Conservation (phyloP, 1,284 basidiomycete genomes). For the Marasmius tenuissimus region DNA sequence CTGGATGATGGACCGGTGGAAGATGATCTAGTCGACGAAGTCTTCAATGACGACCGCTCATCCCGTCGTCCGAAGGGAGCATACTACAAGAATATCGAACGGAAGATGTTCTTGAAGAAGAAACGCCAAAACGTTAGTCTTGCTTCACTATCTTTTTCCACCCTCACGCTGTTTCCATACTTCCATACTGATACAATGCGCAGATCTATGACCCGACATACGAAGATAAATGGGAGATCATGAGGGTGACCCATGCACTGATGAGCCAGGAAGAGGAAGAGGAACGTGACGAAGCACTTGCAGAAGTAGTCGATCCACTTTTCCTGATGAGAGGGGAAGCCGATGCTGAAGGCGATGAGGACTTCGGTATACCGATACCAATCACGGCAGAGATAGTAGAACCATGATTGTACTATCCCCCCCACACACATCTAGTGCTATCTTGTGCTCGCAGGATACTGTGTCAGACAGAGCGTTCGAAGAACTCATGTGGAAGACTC, state of each 20-base stretch:
- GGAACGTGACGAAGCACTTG: conserved; percentile 51
- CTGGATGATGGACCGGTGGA: conserved; percentile 60
- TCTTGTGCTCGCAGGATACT: too few species aligned
- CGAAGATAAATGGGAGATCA: conserved; percentile 77
- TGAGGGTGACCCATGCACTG: conserved; percentile 59
- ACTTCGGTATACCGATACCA: background rate
- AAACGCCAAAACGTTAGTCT: conserved; percentile 68
- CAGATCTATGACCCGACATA: conserved; percentile 61
- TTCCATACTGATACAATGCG: background rate
- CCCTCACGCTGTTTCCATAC: conserved; percentile 3
- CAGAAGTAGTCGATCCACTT: conserved; percentile 55
- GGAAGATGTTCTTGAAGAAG: conserved; percentile 85
- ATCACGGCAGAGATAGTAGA: background rate
- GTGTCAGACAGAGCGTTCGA: background rate
- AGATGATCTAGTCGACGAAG: conserved; percentile 31
- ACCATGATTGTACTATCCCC: background rate
- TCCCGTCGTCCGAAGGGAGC: conserved; percentile 56
- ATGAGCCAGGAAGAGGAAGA: conserved; percentile 44
- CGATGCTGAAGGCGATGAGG: conserved; percentile 42
- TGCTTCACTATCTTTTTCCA: background rate
- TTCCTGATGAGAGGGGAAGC: conserved; percentile 40
- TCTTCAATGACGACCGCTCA: conserved; percentile 28
- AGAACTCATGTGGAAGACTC: background rate
- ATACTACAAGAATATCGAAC: conserved; percentile 86
- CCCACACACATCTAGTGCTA: too few species aligned